These are phyloP conservation scores for Boletus speciosus DNA, from an alignment of 768 basidiomycete species.

Conservation along the genomic window DNA sequence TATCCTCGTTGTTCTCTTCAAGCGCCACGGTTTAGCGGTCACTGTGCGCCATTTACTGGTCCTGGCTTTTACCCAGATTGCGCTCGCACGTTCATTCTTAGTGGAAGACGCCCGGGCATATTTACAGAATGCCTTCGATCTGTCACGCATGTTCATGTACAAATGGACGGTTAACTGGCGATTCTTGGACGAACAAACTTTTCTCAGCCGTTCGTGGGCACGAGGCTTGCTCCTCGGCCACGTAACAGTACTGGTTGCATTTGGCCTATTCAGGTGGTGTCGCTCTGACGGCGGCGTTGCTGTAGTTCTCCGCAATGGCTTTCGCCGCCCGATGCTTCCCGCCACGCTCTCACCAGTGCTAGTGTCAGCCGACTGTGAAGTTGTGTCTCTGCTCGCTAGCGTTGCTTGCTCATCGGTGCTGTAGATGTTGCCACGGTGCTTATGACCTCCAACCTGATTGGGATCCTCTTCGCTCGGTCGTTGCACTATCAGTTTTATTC, in stretches of 20 bases:
- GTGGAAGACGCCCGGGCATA: conserved; percentile 59
- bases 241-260: conserved; percentile 50
- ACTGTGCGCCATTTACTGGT: conserved; percentile 49
- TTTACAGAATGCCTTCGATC: conserved; percentile 74
- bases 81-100: conserved; percentile 73
- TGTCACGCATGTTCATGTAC: conserved; percentile 85
- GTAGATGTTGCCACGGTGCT: conserved; percentile 77
- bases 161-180: conserved; percentile 99
- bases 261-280: conserved; percentile 79
- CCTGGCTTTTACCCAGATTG: conserved; percentile 42
- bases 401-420: conserved; percentile 12
- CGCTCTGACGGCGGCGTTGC: conserved; percentile 63
- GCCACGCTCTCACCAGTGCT: conserved; percentile 44
- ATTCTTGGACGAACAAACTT: conserved; percentile 72
- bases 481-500: conserved; percentile 98
- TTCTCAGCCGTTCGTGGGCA: conserved; percentile 64
- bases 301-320: conserved; percentile 50
- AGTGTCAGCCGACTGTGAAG: conserved; percentile 65
- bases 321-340: conserved; percentile 48
- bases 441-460: conserved; percentile 89
- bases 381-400: neutral
- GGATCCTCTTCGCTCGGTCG: conserved; percentile 88
- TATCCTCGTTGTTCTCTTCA: conserved; percentile 77
- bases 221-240: conserved; percentile 65
- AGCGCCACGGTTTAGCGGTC: conserved; percentile 55